A percentile compares a stretch with the other conserved stretches of the same genome.
phyloP scores from a whole-genome alignment of 768 basidiomycete species.

The Hypholoma sublateritium region DNA sequence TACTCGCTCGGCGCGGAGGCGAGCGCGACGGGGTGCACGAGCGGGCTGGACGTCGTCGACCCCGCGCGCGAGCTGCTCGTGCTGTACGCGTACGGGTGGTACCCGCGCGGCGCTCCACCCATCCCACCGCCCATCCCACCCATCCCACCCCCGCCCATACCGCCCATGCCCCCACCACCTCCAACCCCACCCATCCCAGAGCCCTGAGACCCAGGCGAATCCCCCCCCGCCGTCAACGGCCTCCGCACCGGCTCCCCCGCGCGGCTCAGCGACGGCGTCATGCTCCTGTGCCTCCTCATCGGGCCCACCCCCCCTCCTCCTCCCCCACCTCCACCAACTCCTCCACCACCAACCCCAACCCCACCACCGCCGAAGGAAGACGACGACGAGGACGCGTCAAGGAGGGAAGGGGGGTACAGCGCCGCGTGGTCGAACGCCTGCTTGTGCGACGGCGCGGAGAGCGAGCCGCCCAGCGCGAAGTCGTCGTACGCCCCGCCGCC shows the following conservation, averaged over 20 bases:
- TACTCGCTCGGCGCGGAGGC: neutral
- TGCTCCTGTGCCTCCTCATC: conserved; percentile 69
- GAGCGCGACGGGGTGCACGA: conserved; percentile 38
- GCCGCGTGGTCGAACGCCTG: conserved; percentile 59
- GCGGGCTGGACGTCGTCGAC: conserved; percentile 48
- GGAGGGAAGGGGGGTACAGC: conserved; percentile 47
- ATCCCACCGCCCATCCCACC: conserved; percentile 7
- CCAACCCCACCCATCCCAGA: conserved; percentile 27
- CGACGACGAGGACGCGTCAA: conserved; percentile 17
- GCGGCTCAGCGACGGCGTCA: conserved; percentile 66
- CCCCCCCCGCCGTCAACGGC: conserved; percentile 41
- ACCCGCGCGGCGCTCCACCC: conserved; percentile 39
- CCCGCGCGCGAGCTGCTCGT: conserved; percentile 35
- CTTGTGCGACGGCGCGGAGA: conserved; percentile 72
- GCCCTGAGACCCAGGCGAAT: conserved; percentile 32
- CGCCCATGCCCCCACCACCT: neutral
- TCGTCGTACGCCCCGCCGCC: neutral
- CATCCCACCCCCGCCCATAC: neutral
- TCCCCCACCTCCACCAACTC: conserved; percentile 25
- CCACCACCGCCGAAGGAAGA: conserved; percentile 8
- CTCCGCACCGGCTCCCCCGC: conserved; percentile 50
- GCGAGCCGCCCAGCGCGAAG: conserved; percentile 34
- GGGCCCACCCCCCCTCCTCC: conserved; percentile 53
- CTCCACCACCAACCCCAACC: neutral
- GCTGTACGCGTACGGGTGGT: conserved; percentile 55